A percentile compares a stretch with the other conserved stretches of the same genome.
Conservation (phyloP, 2,329 filamentous ascomycete species). For the Colletotrichum neosansevieriae region DNA sequence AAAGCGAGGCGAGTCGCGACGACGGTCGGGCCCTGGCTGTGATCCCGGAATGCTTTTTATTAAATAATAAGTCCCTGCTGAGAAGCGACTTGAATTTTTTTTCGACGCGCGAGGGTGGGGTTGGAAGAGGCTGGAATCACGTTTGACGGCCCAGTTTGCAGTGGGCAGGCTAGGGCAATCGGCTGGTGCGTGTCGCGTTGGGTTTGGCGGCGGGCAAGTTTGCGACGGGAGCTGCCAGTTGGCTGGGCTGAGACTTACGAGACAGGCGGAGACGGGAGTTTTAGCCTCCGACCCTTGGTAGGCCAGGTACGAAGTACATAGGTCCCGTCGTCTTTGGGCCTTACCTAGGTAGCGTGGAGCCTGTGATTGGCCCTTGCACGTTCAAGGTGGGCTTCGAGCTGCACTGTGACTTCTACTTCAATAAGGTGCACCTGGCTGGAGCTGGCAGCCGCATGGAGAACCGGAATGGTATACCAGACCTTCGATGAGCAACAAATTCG, state of each 20-base stretch:
- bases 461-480: too few relatives aligned
- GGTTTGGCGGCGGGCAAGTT: conserved; percentile 34
- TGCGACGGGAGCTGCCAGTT: conserved; percentile 25
- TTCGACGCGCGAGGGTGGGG: conserved; percentile 35
- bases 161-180: conserved; percentile 21
- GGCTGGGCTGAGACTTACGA: conserved; percentile 31
- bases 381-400: too few relatives aligned
- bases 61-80: conserved; percentile 28
- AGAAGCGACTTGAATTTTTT: conserved; percentile 29
- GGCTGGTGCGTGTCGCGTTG: conserved; percentile 27
- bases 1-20: conserved; percentile 23
- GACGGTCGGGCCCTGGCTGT: conserved; percentile 30
- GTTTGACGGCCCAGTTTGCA: conserved; percentile 19
- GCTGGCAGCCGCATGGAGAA: too few relatives aligned
- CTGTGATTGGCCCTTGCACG: too few relatives aligned
- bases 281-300: conserved; percentile 32
- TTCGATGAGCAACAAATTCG: too few relatives aligned
- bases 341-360: not conserved
- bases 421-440: too few relatives aligned
- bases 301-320: too few relatives aligned
- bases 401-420: too few relatives aligned
- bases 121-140: conserved; percentile 40
- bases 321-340: conserved; percentile 11
- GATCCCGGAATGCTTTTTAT: conserved; percentile 39
- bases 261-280: conserved; percentile 38